Conservation (phyloP, 306 rosid species). For the Gillenia trifoliata region DNA sequence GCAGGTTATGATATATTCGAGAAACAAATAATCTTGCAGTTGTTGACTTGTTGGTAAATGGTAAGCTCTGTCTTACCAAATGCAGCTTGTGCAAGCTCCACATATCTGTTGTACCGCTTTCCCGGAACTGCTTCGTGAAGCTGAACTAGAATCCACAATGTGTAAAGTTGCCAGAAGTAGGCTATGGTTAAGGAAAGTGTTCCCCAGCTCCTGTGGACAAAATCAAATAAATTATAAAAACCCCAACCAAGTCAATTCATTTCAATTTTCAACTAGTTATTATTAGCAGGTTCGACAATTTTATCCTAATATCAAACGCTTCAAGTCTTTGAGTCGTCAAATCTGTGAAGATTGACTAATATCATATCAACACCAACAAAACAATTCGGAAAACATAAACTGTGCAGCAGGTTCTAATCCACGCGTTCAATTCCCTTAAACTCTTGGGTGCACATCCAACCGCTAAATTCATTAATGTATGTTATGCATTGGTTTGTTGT, state of each 20-base stretch:
- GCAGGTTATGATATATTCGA: not conserved
- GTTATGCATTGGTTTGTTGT: not conserved
- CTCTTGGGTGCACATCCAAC: no score
- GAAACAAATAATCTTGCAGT: not conserved
- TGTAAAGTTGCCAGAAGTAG: conserved; percentile 92
- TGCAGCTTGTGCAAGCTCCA: conserved; percentile 98
- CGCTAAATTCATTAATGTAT: not conserved
- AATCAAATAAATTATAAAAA: not conserved
- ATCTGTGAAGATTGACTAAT: not conserved
- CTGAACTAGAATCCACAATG: conserved; percentile 94
- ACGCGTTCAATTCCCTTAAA: no score
- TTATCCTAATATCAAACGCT: not conserved
- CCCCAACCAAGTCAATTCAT: conserved; percentile 10
- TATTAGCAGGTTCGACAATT: not conserved
- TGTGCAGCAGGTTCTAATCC: not conserved
- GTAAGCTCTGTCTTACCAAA: conserved; percentile 58
- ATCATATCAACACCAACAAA: not conserved
- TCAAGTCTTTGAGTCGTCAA: not conserved
- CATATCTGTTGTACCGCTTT: conserved; percentile 94
- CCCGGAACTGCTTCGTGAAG: conserved; percentile 99
- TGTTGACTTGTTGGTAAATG: not conserved
- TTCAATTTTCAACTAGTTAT: not conserved
- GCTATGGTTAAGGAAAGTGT: conserved; percentile 84
- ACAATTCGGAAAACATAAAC: not conserved
- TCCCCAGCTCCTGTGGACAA: conserved; percentile 88